These are phyloP conservation scores for Gyromitra esculenta DNA, from an alignment of 2,329 filamentous ascomycete genomes.

Conservation along the genomic window DNA sequence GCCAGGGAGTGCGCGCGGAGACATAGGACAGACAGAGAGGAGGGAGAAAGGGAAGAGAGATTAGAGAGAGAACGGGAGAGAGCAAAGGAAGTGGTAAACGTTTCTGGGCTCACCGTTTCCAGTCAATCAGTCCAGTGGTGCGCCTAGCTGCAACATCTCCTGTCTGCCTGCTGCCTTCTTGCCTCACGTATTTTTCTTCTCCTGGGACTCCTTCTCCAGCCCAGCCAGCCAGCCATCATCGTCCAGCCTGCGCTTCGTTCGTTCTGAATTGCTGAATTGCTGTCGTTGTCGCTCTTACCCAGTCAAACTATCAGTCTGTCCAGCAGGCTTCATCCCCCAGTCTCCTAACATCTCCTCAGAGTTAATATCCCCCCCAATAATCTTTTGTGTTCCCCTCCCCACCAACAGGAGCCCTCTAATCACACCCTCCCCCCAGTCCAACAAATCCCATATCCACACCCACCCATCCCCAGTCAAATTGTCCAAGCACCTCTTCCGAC, in stretches of 20 bases:
- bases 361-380: constrained; percentile 12
- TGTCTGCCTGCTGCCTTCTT: constrained; percentile 23
- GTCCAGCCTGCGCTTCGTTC: constrained; percentile 14
- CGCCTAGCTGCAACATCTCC: constrained; percentile 25
- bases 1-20: constrained; percentile 15
- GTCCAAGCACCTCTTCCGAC: constrained; percentile 36
- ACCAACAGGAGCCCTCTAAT: constrained; percentile 34
- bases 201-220: neutral
- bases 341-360: neutral
- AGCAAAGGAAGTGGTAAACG: constrained; percentile 23
- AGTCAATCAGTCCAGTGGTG: constrained; percentile 14
- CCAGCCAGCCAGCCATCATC: constrained; percentile 25
- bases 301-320: constrained; percentile 33
- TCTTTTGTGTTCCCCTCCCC: constrained; percentile 21
- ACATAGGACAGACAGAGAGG: constrained; percentile 15
- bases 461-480: constrained; percentile 36
- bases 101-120: constrained; percentile 34
- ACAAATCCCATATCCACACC: constrained; percentile 29
- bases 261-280: neutral
- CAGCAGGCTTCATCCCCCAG: constrained; percentile 32
- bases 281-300: constrained; percentile 1
- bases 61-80: constrained; percentile 8
- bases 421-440: constrained; percentile 33
- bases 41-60: constrained; percentile 10
- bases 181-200: neutral